phyloP scores from a whole-genome alignment of 2,329 filamentous ascomycete species.

The Chaetomium sp. region DNA sequence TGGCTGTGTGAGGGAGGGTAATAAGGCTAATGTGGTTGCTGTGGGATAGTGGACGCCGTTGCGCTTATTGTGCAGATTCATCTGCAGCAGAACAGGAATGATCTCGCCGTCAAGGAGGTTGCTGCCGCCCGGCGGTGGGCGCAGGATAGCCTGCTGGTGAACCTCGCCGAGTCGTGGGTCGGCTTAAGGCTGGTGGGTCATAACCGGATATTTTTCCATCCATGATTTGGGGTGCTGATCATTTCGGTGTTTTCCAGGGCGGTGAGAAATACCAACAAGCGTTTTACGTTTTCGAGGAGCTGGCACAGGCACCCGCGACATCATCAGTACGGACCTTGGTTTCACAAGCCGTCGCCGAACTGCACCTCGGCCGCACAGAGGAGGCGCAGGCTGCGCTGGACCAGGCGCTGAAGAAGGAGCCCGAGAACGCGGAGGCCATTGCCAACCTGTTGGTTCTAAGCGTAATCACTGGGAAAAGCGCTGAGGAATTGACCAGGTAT shows the following conservation, averaged over 20 bases:
- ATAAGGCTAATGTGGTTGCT: constrained; percentile 20
- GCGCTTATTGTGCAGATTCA: constrained; percentile 91
- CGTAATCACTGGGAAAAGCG: constrained; percentile 73
- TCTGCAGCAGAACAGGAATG: constrained; percentile 85
- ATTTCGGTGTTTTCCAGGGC: constrained; percentile 56
- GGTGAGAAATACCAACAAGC: constrained; percentile 95
- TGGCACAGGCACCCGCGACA: constrained; percentile 83
- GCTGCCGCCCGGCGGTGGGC: constrained; percentile 86
- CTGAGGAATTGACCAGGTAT: constrained; percentile 63
- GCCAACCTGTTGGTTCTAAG: constrained; percentile 83
- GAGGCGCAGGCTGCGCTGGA: constrained; percentile 87
- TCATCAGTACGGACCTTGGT: constrained; percentile 76
- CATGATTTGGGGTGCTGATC: not conserved
- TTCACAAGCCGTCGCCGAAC: constrained; percentile 85
- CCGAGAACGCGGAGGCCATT: constrained; percentile 71
- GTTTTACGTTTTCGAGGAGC: constrained; percentile 97
- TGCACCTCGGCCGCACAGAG: constrained; percentile 84
- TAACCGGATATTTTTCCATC: not conserved
- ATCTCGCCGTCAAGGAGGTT: constrained; percentile 89
- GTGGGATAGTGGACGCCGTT: constrained; percentile 68
- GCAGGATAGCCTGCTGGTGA: constrained; percentile 90
- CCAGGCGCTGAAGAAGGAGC: constrained; percentile 74
- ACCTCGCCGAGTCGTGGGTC: constrained; percentile 94
- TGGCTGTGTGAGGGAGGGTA: not conserved
- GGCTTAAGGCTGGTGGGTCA: constrained; percentile 75